Evolutionary conservation across 2,329 filamentous ascomycete species (phyloP).

Genomic region (Endocalyx cinctus): DNA sequence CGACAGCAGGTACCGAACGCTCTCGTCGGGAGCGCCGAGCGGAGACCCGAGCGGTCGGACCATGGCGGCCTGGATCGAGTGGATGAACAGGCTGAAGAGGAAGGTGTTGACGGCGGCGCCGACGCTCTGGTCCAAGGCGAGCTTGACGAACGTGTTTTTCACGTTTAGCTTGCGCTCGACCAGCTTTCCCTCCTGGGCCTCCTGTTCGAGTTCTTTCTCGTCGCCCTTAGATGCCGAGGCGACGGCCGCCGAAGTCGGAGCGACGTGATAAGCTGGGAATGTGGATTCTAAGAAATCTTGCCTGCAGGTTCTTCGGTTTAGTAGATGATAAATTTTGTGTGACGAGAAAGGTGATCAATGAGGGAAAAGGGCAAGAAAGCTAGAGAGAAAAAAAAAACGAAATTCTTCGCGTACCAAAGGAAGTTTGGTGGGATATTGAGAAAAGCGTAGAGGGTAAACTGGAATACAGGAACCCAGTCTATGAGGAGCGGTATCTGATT

Average conservation of each 20-base stretch:
- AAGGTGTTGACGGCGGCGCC: slow-evolving; percentile 62
- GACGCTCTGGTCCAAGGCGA: slow-evolving; percentile 63
- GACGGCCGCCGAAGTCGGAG: slow-evolving; percentile 36
- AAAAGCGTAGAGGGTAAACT: slow-evolving; percentile 71
- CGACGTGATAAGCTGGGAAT: slow-evolving; percentile 62
- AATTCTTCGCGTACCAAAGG: slow-evolving; percentile 54
- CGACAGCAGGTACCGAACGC: slow-evolving; percentile 20
- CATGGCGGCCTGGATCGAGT: slow-evolving; percentile 51
- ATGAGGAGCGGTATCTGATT: slow-evolving; percentile 54
- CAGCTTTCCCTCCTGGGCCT: slow-evolving; percentile 32
- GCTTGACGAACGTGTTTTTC: slow-evolving; percentile 62
- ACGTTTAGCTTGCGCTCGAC: slow-evolving; percentile 52
- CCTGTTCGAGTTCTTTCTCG: slow-evolving; percentile 36
- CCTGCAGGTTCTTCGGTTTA: slow-evolving; percentile 35
- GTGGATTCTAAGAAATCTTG: slow-evolving; percentile 71
- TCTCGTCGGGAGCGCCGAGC: slow-evolving; percentile 30
- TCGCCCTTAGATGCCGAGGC: slow-evolving; percentile 34
- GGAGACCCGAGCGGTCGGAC: slow-evolving; percentile 23
- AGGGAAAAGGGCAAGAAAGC: too few relatives aligned
- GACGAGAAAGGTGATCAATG: too few relatives aligned
- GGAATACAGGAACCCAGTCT: slow-evolving; percentile 64
- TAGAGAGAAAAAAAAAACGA: neutral
- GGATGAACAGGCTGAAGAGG: slow-evolving; percentile 47
- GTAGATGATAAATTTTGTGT: neutral
- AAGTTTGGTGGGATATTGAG: slow-evolving; percentile 79